Conservation (phyloP, 495 filamentous ascomycete genomes). For the Aspergillus bridgeri region DNA sequence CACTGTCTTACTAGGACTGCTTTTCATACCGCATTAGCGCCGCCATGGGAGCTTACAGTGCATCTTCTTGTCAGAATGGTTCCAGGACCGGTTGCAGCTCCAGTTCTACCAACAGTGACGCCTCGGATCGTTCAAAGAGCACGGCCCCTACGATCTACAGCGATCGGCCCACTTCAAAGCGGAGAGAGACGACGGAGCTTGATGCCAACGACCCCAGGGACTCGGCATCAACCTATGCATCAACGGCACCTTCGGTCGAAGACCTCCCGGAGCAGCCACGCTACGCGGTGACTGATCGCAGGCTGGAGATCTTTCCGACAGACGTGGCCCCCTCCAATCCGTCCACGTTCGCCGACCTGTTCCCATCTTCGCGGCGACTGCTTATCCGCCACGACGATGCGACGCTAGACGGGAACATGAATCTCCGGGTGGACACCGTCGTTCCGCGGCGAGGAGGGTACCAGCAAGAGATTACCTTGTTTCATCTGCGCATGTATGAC, state of each 20-base stretch:
- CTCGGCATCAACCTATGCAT: conserved; percentile 78
- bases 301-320: conserved; percentile 55
- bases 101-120: conserved; percentile 58
- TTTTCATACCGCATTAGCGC: conserved; percentile 9
- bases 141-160: conserved; percentile 67
- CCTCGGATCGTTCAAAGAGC: conserved; percentile 62
- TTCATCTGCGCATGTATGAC: conserved; percentile 95
- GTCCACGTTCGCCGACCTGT: conserved; percentile 78
- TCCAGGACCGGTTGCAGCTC: conserved; percentile 43
- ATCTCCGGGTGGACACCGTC: conserved; percentile 82
- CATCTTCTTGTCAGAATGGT: conserved; percentile 28
- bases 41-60: conserved; percentile 36
- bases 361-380: conserved; percentile 77
- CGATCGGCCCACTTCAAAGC: conserved; percentile 49
- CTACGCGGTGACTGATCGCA: conserved; percentile 59
- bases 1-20: not conserved
- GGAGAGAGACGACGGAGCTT: conserved; percentile 28
- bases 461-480: conserved; percentile 71
- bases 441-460: conserved; percentile 53
- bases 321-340: conserved; percentile 73
- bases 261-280: conserved; percentile 57
- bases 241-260: conserved; percentile 62
- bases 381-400: conserved; percentile 88
- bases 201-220: conserved; percentile 52
- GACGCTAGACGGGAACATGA: conserved; percentile 95